Percentiles rank a stretch among this genome's conserved stretches.
Evolutionary conservation across 106 monocot genomes (phyloP).

Genomic region (Phalaenopsis aphrodite): DNA sequence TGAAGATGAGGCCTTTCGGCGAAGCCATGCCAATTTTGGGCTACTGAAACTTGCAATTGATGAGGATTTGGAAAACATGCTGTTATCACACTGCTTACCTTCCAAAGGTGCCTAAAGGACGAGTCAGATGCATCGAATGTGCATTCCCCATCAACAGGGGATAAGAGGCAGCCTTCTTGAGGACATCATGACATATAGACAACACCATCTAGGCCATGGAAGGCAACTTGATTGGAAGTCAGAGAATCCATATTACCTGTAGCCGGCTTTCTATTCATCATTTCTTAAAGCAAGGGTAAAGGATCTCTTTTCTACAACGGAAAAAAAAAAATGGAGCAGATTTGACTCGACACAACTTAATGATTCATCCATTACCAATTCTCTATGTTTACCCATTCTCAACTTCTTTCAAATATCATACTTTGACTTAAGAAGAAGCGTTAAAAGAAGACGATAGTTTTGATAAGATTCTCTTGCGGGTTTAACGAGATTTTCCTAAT

Average conservation of each 20-base stretch:
- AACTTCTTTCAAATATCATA: constrained; percentile 1
- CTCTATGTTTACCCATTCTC: background rate
- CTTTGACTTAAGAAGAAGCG: background rate
- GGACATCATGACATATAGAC: background rate
- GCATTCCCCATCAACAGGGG: background rate
- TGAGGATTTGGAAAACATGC: background rate
- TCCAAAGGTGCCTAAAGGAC: too few relatives aligned
- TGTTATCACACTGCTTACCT: too few relatives aligned
- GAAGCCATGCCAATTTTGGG: background rate
- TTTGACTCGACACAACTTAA: background rate
- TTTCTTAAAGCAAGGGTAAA: background rate
- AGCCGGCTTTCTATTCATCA: constrained; percentile 13
- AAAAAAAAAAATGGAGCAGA: background rate
- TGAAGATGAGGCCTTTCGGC: too few relatives aligned
- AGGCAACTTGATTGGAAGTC: constrained; percentile 19
- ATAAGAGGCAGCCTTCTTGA: background rate
- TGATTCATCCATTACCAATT: background rate
- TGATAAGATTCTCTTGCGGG: too few relatives aligned
- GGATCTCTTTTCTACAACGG: background rate
- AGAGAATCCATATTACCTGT: constrained; percentile 23
- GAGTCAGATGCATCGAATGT: background rate
- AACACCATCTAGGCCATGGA: background rate
- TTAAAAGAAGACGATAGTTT: too few relatives aligned
- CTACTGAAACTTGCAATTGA: background rate
- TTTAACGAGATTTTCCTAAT: too few relatives aligned